Evolutionary conservation across 352 stramenopile genomes (phyloP).

Genomic region (Phytophthora tubulina): DNA sequence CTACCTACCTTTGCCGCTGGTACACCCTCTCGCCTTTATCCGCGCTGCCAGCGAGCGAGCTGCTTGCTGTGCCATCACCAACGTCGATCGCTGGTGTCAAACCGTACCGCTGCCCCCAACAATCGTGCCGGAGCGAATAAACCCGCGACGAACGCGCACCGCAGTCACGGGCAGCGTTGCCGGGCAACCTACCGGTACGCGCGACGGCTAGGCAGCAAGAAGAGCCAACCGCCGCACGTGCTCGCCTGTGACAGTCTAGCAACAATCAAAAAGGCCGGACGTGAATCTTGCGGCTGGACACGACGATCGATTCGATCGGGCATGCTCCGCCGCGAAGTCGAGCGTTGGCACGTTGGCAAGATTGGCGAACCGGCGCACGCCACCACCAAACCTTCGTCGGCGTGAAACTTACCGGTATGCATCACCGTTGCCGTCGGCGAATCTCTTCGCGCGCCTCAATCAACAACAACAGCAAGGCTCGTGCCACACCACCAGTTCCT

Average conservation of each 20-base stretch:
- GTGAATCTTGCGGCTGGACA: slow-evolving; percentile 12
- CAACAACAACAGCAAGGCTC: neutral
- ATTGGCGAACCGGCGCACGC: neutral
- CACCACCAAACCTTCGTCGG: neutral
- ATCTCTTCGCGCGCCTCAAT: neutral
- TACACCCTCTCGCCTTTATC: neutral
- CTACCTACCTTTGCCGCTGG: neutral
- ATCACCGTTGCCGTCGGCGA: neutral
- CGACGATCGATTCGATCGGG: neutral
- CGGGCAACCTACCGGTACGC: slow-evolving; percentile 2
- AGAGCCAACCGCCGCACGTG: slow-evolving; percentile 35
- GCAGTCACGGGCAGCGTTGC: slow-evolving; percentile 12
- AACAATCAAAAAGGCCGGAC: neutral
- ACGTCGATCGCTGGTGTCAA: neutral
- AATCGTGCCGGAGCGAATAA: slow-evolving; percentile 17
- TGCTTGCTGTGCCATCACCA: neutral
- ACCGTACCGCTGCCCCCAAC: slow-evolving; percentile 1
- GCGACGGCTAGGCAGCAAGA: slow-evolving; percentile 21
- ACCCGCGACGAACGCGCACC: slow-evolving; percentile 19
- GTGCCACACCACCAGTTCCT: slow-evolving; percentile 8
- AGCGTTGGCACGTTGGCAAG: neutral
- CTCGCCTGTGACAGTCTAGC: slow-evolving; percentile 27
- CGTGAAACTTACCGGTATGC: neutral
- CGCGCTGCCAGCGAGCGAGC: neutral
- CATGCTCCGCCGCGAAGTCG: neutral